These are phyloP conservation scores for Fusarium torulosum DNA, from an alignment of 2,329 filamentous ascomycete genomes.

Conservation along the genomic window DNA sequence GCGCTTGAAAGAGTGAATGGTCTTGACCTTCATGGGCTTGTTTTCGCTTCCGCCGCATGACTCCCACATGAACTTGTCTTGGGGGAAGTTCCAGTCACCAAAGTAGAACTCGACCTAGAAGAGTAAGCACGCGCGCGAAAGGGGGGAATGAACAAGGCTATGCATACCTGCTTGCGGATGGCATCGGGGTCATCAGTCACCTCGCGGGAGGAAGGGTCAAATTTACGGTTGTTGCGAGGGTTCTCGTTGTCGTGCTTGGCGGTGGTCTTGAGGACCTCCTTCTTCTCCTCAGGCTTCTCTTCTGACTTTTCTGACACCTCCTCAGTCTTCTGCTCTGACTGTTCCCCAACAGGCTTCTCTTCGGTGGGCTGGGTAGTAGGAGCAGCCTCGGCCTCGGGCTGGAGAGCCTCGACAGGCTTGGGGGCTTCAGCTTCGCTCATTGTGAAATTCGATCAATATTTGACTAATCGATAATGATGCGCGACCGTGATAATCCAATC, in stretches of 20 bases:
- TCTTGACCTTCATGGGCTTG: slow-evolving; percentile 81
- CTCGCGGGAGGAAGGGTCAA: slow-evolving; percentile 74
- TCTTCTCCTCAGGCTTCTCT: slow-evolving; percentile 41
- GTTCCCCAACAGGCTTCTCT: slow-evolving; percentile 46
- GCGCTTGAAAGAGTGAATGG: slow-evolving; percentile 89
- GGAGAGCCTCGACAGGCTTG: slow-evolving; percentile 56
- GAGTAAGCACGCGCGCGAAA: slow-evolving; percentile 10
- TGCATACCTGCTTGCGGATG: slow-evolving; percentile 83
- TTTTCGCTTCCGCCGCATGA: slow-evolving; percentile 83
- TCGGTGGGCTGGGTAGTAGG: slow-evolving; percentile 46
- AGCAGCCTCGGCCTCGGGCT: slow-evolving; percentile 48
- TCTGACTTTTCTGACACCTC: slow-evolving; percentile 48
- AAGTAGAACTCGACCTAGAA: slow-evolving; percentile 94
- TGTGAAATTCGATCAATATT: slow-evolving; percentile 35
- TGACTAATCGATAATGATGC: slow-evolving; percentile 5
- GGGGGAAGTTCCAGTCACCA: slow-evolving; percentile 87
- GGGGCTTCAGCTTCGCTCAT: slow-evolving; percentile 58
- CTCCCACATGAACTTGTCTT: slow-evolving; percentile 88
- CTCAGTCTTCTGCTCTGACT: slow-evolving; percentile 45
- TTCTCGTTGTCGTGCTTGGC: slow-evolving; percentile 56
- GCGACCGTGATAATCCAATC: slow-evolving; percentile 28
- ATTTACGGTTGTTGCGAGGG: slow-evolving; percentile 72
- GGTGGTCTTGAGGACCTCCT: slow-evolving; percentile 60
- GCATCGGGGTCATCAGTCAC: slow-evolving; percentile 81
- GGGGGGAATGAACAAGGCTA: not conserved